Evolutionary conservation across 306 rosid genomes (phyloP), one percentile per base, ranked within the genome.

Genomic region (Cicer cuneatum): DNA sequence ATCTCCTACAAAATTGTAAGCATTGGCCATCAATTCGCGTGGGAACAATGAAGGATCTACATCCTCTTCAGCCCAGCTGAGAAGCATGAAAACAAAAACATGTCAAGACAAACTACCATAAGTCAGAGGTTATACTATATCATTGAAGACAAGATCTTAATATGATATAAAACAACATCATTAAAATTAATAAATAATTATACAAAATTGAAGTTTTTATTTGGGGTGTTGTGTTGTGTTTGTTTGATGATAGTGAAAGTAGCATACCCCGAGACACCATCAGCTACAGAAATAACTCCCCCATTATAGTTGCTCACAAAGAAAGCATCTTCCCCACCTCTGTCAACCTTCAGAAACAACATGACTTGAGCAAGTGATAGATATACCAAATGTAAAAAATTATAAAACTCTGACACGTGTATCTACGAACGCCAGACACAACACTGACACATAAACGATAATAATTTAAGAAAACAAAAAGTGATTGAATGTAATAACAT

Each of bases 311-410:
- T 56, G 85, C 89, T 92, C 47, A 90, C 93, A 48, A 91, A 82
- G 83, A 83, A 87, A 81, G 97, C 97, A 86, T 94, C 99, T 86
- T 94, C 99, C 77, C 97, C 99, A 18, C 99, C 96, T 77, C 78
- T 90, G 53, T 79, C 92, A 79, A 86, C 88, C 98, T 91, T 82
- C 58, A 74, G 46, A 69, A 82, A 74, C 49, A 78, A 81, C 83
- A 69, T 29, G 57, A 81, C 71, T 78, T 43, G 33, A 35, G 58
- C 64, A 33, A 4, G 41, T 71, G 33, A 76, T 40, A 80, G 14
- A 62, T 40, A 72, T 10, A 73, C n/a, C 14, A 58, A n/a, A 21
- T 8, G 48, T 8, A 72, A 72, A 29, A 69, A 57, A 58, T 14
- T 24, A 56, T 43, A 63, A 71, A 71, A 19, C 3, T 24, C 4